phyloP scores from a whole-genome alignment of 768 basidiomycete genomes.

The Piloderma croceum region DNA sequence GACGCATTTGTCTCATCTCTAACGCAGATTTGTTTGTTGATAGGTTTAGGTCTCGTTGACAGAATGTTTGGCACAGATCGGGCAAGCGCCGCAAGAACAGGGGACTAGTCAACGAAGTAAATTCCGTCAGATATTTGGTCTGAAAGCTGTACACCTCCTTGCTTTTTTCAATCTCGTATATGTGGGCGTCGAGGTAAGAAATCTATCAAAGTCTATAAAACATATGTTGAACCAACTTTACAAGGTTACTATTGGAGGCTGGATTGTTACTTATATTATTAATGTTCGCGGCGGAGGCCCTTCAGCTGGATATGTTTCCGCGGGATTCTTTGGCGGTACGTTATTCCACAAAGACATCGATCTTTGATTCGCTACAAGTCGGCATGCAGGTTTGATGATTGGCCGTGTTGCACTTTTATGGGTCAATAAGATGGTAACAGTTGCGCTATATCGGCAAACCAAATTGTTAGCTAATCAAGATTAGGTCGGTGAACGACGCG shows the following conservation, averaged over 20 bases:
- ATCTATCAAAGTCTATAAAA: too few species aligned
- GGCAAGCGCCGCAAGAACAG: conserved; percentile 22
- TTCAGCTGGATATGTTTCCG: conserved; percentile 37
- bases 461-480: background rate
- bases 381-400: conserved; percentile 36
- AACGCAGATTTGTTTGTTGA: background rate
- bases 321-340: conserved; percentile 35
- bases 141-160: conserved; percentile 39
- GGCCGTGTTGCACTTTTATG: conserved; percentile 49
- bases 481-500: conserved; percentile 29
- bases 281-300: conserved; percentile 33
- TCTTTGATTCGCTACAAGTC: conserved; percentile 1
- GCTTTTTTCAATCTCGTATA: conserved; percentile 42
- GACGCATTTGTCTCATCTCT: background rate
- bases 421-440: conserved; percentile 38
- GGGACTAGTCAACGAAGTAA: conserved; percentile 24
- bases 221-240: too few species aligned
- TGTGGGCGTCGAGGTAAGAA: conserved; percentile 49
- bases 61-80: conserved; percentile 35
- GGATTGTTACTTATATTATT: conserved; percentile 39
- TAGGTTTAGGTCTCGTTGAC: background rate
- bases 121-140: conserved; percentile 41
- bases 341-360: too few species aligned
- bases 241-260: too few species aligned
- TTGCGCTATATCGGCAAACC: background rate